Evolutionary conservation across 1,139 yeast genomes (phyloP).

Genomic region (Petasospora fabianii): DNA sequence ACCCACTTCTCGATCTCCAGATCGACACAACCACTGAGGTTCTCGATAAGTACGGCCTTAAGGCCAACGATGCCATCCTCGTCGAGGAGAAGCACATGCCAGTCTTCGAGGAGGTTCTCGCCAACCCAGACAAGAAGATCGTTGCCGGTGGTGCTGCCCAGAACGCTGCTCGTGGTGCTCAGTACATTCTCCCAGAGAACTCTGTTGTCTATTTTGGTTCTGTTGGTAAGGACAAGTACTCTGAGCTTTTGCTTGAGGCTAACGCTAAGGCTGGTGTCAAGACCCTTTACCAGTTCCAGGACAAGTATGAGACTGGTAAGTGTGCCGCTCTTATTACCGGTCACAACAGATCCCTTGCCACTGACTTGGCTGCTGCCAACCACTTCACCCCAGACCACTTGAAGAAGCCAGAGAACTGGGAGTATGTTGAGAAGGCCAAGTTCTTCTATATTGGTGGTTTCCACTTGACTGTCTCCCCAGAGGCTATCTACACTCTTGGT

Average conservation of each 20-base stretch:
- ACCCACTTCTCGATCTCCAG: constrained; percentile 86
- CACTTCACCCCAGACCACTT: constrained; percentile 90
- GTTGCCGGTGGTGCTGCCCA: constrained; percentile 99
- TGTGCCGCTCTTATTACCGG: constrained; percentile 96
- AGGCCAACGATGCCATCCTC: constrained; percentile 92
- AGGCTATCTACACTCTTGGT: constrained; percentile 85
- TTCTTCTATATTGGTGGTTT: constrained; percentile 93
- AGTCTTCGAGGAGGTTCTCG: constrained; percentile 74
- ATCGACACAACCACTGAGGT: constrained; percentile 67
- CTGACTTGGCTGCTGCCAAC: constrained; percentile 97
- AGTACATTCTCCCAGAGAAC: constrained; percentile 75
- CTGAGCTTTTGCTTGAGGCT: constrained; percentile 77
- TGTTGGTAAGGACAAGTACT: constrained; percentile 89
- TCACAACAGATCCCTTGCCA: constrained; percentile 84
- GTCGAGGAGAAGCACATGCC: constrained; percentile 87
- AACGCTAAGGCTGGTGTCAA: constrained; percentile 84
- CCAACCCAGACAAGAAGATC: constrained; percentile 56
- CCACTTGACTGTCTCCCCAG: constrained; percentile 97
- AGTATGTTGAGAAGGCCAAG: constrained; percentile 73
- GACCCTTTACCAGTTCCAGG: constrained; percentile 80
- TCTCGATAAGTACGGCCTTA: constrained; percentile 75
- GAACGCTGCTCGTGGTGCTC: constrained; percentile 98
- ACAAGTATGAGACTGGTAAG: constrained; percentile 82
- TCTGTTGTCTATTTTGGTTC: constrained; percentile 95
- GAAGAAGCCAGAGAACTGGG: constrained; percentile 89